phyloP scores from a whole-genome alignment of 495 filamentous ascomycete species.

The Stereocaulon alpinum region DNA sequence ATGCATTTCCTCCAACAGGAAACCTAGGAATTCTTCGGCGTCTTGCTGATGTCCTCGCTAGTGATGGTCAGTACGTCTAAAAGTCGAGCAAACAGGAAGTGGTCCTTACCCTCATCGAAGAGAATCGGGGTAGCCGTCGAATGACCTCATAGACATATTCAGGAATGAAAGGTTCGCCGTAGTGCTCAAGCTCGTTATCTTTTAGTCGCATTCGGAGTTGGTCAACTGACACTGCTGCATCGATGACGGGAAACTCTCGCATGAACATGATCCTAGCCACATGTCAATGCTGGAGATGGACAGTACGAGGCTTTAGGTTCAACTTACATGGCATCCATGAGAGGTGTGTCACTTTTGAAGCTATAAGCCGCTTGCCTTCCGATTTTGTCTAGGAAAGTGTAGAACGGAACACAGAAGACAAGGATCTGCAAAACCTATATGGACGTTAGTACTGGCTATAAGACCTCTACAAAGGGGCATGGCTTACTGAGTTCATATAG shows the following conservation, averaged over 20 bases:
- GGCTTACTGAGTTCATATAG: conserved; percentile 97
- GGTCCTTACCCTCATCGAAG: conserved; percentile 63
- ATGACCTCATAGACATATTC: conserved; percentile 95
- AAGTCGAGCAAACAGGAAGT: conserved; percentile 25
- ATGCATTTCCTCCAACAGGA: conserved; percentile 83
- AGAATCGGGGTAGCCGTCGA: conserved; percentile 71
- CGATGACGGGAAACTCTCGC: conserved; percentile 79
- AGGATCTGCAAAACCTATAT: conserved; percentile 82
- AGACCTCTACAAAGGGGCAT: background rate
- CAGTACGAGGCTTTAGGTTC: background rate
- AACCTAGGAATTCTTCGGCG: conserved; percentile 94
- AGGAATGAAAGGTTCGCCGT: conserved; percentile 83
- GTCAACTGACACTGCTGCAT: conserved; percentile 64
- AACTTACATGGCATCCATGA: conserved; percentile 86
- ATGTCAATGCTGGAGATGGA: background rate
- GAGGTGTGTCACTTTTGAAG: conserved; percentile 88
- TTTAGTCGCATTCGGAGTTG: conserved; percentile 65
- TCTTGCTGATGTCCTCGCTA: conserved; percentile 94
- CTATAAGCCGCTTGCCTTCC: conserved; percentile 73
- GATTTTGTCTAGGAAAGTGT: conserved; percentile 82
- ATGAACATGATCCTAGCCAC: conserved; percentile 79
- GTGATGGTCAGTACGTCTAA: conserved; percentile 24
- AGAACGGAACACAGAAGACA: conserved; percentile 87
- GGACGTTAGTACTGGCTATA: background rate
- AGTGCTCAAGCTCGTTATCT: conserved; percentile 73